Evolutionary conservation across 2,329 filamentous ascomycete genomes (phyloP).

Genomic region (Ophiostoma populinum): DNA sequence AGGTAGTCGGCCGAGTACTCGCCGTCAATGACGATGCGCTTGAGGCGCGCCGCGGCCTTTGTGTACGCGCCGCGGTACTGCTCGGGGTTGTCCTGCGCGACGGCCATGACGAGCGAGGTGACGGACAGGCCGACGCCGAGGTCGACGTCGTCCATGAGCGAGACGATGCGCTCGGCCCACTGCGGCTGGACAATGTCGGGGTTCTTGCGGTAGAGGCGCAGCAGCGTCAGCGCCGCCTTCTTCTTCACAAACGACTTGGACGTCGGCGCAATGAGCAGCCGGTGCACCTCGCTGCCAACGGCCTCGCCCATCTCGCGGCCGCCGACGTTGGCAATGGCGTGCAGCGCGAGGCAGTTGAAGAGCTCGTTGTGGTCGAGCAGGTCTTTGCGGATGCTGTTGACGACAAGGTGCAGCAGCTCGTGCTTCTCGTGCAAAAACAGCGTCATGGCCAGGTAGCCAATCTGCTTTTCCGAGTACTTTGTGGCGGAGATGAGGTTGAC

Average conservation of each 20-base stretch:
- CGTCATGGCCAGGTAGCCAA: constrained; percentile 93
- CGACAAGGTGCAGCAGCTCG: constrained; percentile 85
- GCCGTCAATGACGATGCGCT: constrained; percentile 77
- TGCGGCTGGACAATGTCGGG: constrained; percentile 87
- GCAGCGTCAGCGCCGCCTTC: constrained; percentile 84
- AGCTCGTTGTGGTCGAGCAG: constrained; percentile 88
- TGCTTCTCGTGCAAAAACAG: constrained; percentile 95
- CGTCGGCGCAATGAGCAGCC: constrained; percentile 74
- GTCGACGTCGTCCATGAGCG: constrained; percentile 94
- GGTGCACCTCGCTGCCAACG: constrained; percentile 77
- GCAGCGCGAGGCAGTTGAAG: constrained; percentile 89
- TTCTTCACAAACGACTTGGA: constrained; percentile 99
- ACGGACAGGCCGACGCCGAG: constrained; percentile 90
- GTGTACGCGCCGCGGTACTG: constrained; percentile 88
- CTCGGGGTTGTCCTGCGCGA: constrained; percentile 87
- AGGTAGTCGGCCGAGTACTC: constrained; percentile 85
- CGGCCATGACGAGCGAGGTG: constrained; percentile 83
- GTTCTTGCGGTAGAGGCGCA: constrained; percentile 87
- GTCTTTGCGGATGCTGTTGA: constrained; percentile 97
- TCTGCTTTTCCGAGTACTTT: constrained; percentile 99
- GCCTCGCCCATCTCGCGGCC: constrained; percentile 95
- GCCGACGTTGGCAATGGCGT: constrained; percentile 96
- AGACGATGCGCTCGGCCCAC: constrained; percentile 95
- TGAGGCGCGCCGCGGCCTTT: constrained; percentile 78
- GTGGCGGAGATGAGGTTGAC: constrained; percentile 92